These are phyloP conservation scores for Aspergillus carlsbadensis DNA, from an alignment of 495 filamentous ascomycete species.

Conservation along the genomic window DNA sequence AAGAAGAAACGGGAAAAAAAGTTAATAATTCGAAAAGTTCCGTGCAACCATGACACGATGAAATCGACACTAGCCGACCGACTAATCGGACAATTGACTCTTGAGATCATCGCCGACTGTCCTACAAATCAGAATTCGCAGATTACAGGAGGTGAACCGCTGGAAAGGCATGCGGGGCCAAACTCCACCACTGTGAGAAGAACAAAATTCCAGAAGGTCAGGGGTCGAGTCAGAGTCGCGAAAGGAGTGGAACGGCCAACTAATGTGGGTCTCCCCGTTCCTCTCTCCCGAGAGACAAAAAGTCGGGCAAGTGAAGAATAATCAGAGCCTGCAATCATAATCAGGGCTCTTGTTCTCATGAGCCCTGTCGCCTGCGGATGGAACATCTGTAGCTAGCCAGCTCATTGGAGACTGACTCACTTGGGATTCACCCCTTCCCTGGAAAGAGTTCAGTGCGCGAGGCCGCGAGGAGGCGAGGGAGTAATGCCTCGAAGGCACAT, in stretches of 20 bases:
- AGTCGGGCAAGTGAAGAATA: neutral
- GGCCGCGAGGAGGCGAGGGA: neutral
- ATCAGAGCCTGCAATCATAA: neutral
- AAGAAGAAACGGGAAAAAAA: neutral
- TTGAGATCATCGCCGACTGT: conserved; percentile 26
- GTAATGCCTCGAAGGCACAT: neutral
- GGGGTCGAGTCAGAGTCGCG: conserved; percentile 14
- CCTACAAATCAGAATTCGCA: conserved; percentile 30
- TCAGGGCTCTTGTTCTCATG: no score
- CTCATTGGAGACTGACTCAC: no score
- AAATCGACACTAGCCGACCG: conserved; percentile 23
- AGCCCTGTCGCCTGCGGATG: neutral
- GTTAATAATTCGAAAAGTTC: conserved; percentile 3
- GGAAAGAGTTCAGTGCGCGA: no score
- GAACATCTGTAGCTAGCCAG: neutral
- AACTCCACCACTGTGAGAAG: conserved; percentile 15
- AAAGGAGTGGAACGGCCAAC: neutral
- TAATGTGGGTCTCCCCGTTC: conserved; percentile 9
- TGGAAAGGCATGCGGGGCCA: conserved; percentile 24
- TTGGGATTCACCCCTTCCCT: no score
- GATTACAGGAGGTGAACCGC: conserved; percentile 25
- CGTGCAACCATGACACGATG: conserved; percentile 12
- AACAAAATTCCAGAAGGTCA: conserved; percentile 25
- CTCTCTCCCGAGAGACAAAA: conserved; percentile 6
- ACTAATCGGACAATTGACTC: conserved; percentile 27